Evolutionary conservation across 2,329 filamentous ascomycete genomes (phyloP).

Genomic region (Alternaria hordeiaustralica): DNA sequence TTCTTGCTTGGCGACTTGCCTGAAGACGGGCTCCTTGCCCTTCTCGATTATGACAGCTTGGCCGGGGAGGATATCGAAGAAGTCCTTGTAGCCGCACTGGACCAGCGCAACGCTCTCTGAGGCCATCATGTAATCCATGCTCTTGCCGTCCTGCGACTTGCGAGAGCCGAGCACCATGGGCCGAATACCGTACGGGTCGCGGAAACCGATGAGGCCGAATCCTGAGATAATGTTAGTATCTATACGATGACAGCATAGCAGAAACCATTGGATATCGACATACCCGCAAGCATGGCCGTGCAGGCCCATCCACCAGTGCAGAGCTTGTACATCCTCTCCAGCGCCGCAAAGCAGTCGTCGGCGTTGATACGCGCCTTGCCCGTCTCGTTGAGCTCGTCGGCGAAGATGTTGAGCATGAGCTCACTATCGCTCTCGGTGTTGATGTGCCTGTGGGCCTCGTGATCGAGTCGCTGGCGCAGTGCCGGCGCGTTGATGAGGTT

Average conservation of each 20-base stretch:
- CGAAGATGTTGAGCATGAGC: conserved; percentile 87
- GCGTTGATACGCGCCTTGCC: conserved; percentile 81
- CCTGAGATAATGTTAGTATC: conserved; percentile 49
- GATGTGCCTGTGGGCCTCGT: conserved; percentile 82
- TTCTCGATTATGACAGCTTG: conserved; percentile 87
- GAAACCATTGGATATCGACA: conserved; percentile 9
- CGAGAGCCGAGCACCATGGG: conserved; percentile 81
- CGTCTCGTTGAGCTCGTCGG: conserved; percentile 78
- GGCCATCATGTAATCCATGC: conserved; percentile 86
- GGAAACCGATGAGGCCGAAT: conserved; percentile 82
- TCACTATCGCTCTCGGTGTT: conserved; percentile 92
- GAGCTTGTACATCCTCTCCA: conserved; percentile 73
- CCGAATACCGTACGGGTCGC: conserved; percentile 81
- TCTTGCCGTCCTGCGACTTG: conserved; percentile 68
- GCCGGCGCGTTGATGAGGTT: conserved; percentile 83
- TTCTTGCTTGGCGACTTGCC: conserved; percentile 72
- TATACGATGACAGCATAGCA: neutral
- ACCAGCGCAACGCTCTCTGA: conserved; percentile 85
- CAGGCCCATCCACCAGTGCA: conserved; percentile 81
- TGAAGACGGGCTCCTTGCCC: conserved; percentile 74
- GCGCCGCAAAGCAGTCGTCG: conserved; percentile 75
- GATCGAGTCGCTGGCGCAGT: conserved; percentile 73
- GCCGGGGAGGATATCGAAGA: conserved; percentile 79
- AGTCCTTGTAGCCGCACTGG: conserved; percentile 79
- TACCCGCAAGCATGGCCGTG: conserved; percentile 79